Evolutionary conservation across 192 early-diverging fungal genomes (phyloP).

Genomic region (Coemansia asiatica): DNA sequence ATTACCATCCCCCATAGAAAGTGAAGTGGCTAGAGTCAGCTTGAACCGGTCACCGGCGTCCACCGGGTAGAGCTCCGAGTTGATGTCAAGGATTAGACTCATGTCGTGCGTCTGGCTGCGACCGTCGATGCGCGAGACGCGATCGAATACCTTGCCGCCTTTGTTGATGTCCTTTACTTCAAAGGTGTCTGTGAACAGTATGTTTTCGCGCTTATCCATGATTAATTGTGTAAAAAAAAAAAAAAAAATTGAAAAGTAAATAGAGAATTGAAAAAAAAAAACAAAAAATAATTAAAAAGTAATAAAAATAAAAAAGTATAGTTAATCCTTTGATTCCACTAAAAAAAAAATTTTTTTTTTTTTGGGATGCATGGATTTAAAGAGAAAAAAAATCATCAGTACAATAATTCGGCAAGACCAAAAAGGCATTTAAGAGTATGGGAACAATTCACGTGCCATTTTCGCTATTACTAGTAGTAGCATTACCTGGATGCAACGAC

Average conservation of each 20-base stretch:
- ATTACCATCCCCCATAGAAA: slow-evolving; percentile 61
- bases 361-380: too few relatives aligned
- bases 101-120: slow-evolving; percentile 84
- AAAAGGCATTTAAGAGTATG: not conserved
- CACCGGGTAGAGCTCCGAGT: slow-evolving; percentile 91
- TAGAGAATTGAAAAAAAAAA: slow-evolving; percentile 3
- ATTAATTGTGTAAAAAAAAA: not conserved
- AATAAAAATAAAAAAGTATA: not conserved
- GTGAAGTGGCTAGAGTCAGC: slow-evolving; percentile 76
- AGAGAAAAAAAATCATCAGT: not conserved
- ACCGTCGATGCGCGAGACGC: slow-evolving; percentile 87
- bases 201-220: slow-evolving; percentile 70
- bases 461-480: not conserved
- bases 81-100: slow-evolving; percentile 90
- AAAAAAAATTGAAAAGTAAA: slow-evolving; percentile 2
- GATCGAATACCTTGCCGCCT: slow-evolving; percentile 91
- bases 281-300: not conserved
- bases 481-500: slow-evolving; percentile 29
- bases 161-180: slow-evolving; percentile 86
- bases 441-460: slow-evolving; percentile 6
- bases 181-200: slow-evolving; percentile 87
- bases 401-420: not conserved
- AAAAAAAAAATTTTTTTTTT: slow-evolving; percentile 5
- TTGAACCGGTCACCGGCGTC: slow-evolving; percentile 83
- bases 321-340: not conserved